Conservation (phyloP, 139 green algal species). For the Closterium sp. region DNA sequence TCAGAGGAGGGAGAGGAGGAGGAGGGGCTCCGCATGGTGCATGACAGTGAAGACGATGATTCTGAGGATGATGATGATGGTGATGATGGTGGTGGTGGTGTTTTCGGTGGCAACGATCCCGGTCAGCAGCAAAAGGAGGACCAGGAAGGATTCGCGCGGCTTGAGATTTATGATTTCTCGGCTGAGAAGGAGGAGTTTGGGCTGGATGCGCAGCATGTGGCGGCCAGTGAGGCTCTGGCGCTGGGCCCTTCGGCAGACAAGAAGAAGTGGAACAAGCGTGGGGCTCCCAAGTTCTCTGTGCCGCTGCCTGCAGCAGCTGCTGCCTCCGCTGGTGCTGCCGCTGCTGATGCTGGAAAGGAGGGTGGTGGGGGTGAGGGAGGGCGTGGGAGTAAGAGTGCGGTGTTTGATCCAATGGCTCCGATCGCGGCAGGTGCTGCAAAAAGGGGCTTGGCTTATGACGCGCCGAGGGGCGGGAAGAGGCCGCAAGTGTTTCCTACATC, state of each 20-base stretch:
- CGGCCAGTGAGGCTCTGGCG: background rate
- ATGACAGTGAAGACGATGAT: background rate
- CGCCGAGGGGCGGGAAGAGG: constrained; percentile 32
- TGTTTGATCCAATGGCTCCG: background rate
- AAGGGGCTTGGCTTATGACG: background rate
- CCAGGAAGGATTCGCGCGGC: background rate
- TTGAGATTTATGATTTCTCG: background rate
- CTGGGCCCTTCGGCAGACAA: background rate
- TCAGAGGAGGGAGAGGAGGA: background rate
- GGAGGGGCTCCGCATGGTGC: background rate
- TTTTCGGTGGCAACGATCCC: background rate
- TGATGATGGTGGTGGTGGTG: background rate
- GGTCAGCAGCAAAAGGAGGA: background rate
- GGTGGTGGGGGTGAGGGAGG: background rate
- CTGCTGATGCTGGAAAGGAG: background rate
- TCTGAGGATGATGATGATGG: background rate
- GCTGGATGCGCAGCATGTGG: background rate
- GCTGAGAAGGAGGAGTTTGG: background rate
- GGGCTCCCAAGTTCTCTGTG: background rate
- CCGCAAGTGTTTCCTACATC: constrained; percentile 29
- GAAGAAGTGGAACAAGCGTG: background rate
- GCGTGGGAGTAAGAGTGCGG: background rate
- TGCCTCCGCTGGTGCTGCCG: background rate
- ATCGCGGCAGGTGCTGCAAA: background rate
- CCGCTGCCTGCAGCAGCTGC: background rate